Conservation (phyloP, 2,329 filamentous ascomycete genomes). For the Ceratocystis diversiconidia region DNA sequence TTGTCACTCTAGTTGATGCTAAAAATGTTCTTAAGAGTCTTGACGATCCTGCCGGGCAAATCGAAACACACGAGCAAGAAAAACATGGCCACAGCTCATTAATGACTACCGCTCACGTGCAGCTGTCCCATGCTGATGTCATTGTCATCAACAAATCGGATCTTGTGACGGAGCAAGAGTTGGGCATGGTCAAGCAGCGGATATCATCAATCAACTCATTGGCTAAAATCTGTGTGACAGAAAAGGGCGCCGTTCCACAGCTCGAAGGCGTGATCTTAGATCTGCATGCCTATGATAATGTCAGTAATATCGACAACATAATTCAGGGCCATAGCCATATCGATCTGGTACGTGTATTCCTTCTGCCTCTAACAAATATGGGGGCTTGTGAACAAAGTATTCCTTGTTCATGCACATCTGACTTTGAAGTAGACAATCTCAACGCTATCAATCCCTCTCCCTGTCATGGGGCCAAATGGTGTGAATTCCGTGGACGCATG, state of each 20-base stretch:
- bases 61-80: conserved; percentile 39
- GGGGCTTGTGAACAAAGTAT: not conserved
- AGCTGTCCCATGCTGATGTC: conserved; percentile 94
- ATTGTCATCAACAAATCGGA: conserved; percentile 91
- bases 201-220: conserved; percentile 79
- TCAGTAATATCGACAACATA: conserved; percentile 56
- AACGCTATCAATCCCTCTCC: conserved; percentile 59
- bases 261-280: conserved; percentile 80
- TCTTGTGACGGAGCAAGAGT: conserved; percentile 55
- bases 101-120: conserved; percentile 84
- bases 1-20: conserved; percentile 88
- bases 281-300: conserved; percentile 80
- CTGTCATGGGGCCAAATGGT: conserved; percentile 41
- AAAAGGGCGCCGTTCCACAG: conserved; percentile 63
- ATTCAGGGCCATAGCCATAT: conserved; percentile 78
- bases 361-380: not conserved
- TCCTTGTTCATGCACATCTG: not conserved
- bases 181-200: conserved; percentile 54
- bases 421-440: conserved; percentile 53
- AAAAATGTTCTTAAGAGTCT: conserved; percentile 78
- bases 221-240: conserved; percentile 69
- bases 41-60: conserved; percentile 51
- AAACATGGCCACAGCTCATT: conserved; percentile 49
- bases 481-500: conserved; percentile 59
- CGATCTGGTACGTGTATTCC: conserved; percentile 51